These are phyloP conservation scores for Macroventuria anomochaeta DNA, from an alignment of 2,329 filamentous ascomycete genomes.

Conservation along the genomic window DNA sequence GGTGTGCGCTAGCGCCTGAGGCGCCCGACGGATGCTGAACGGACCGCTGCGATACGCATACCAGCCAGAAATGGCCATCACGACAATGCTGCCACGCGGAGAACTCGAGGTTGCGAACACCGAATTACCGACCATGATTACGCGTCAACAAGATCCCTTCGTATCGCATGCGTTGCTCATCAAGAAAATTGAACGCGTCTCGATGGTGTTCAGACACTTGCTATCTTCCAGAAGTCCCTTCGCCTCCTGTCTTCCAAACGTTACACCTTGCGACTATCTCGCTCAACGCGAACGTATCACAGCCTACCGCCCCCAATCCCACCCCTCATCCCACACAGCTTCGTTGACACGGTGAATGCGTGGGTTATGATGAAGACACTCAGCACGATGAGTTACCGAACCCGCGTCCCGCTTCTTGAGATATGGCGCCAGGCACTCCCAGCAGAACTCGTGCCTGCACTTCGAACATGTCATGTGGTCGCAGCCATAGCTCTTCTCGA, in stretches of 20 bases:
- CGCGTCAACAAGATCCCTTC: background rate
- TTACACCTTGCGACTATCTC: no score
- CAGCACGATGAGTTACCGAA: background rate
- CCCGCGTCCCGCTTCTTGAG: background rate
- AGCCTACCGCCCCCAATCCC: background rate
- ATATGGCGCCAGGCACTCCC: constrained; percentile 45
- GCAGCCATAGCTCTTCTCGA: constrained; percentile 52
- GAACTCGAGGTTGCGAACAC: background rate
- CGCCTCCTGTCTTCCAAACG: no score
- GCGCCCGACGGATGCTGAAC: background rate
- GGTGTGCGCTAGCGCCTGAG: background rate
- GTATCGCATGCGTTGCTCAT: no score
- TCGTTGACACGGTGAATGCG: background rate
- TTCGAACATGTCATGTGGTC: constrained; percentile 51
- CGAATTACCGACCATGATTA: background rate
- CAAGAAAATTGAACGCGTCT: background rate
- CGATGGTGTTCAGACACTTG: background rate
- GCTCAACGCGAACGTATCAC: no score
- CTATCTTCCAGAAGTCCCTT: no score
- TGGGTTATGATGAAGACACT: background rate
- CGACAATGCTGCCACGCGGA: background rate
- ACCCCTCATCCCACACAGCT: background rate
- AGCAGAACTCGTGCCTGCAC: constrained; percentile 52
- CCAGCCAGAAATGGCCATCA: background rate
- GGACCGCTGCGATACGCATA: background rate